Evolutionary conservation across 1,284 basidiomycete species (phyloP), one percentile per base, ranked within the genome.

Genomic region (Xerocomus amazonicus): DNA sequence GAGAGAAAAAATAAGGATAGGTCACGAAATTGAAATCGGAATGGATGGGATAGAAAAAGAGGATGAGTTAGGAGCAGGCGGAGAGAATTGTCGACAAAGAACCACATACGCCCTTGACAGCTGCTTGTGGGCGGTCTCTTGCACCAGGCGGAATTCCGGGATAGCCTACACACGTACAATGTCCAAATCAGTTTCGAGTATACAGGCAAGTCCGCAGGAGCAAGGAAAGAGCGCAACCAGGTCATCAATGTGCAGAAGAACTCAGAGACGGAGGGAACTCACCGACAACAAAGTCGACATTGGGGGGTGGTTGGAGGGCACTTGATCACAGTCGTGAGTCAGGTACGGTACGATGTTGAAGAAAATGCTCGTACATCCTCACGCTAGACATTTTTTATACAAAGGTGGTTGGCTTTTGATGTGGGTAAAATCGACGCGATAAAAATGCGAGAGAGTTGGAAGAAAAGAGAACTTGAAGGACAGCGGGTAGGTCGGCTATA

Each of bases 201-300:
- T 23, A 4, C 19, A 23, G 9, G 29, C 29, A 28, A 10, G 17
- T 8, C 36, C 36, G 17, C 36, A 42, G 16, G 35, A 50, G 40
- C 27, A 33, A 42, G 28, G 6, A 44, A 34, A 33, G 19, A 23
- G 19, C n/a, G 55, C 37, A 43, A 54, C 38, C 26, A 47, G 36
- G 35, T 34, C 16, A 28, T 55, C 42, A 62, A 8, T 12, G n/a
- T 29, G 17, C 14, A 23, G 53, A 40, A 26, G 39, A 45, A 14
- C 29, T 9, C 9, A 3, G 45, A 46, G 10, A 41, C 32, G 19
- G 31, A 23, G 19, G 9, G 10, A 12, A 61, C 75, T 52, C 56
- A 86, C 87, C 87, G 66, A 86, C 80, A 6, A 91, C 84, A 65
- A 89, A 90, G 61, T 90, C 87, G 62, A 89, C 84, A 70, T 90